Base-by-base conservation (phyloP, 345 rosid species). In the Eucalyptus camaldulensis region DNA sequence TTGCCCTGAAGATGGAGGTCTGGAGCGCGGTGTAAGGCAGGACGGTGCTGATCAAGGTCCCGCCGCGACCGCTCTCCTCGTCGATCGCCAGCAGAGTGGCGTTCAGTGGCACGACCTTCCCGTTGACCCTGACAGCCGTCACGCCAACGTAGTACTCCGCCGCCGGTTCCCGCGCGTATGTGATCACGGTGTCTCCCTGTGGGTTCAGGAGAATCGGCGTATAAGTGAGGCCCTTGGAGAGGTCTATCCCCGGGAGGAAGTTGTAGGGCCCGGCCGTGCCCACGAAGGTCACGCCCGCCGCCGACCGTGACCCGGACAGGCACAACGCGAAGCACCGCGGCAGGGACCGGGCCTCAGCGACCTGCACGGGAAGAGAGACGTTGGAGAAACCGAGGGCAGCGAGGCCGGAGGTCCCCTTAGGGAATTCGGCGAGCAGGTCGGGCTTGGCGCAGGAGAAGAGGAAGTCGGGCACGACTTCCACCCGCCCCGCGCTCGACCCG, bases 261-360 rank as follows among this genome's bases (percentile, higher is more conserved):
- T 87, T 50, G 89, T 93, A 93, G 22, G 93, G 93, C 33, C 92
- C 94, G 9, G 85, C 54, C 49, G 89, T 22, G 25, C 92, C 94
- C 29, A 93, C 19, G 15, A 89, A 87, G 24, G 85, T 60, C 13
- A 87, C 88, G 12, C 91, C 92, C 5, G 88, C 53, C 22, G 53
- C 86, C 16, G 88, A 21, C n/a, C 65, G 29, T 1, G 92, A 91
- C 44, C 89, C 85, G 6, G 94, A 67, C 15, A 91, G 86, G 49
- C 92, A 91, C 67, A 91, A 54, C 86, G 91, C 91, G 87, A 93
- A 93, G 88, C 19, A 81, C 33, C 54, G 89, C 10, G 91, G 91
- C 60, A 87, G 67, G 37, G 91, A 87, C 80, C 88, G 76, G 27
- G 67, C 47, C 22, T 53, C 47, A 58, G 89, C 88, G 81, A 92